Base-by-base conservation (phyloP, 1,139 yeast species). In the Yamadazyma epiphylla region DNA sequence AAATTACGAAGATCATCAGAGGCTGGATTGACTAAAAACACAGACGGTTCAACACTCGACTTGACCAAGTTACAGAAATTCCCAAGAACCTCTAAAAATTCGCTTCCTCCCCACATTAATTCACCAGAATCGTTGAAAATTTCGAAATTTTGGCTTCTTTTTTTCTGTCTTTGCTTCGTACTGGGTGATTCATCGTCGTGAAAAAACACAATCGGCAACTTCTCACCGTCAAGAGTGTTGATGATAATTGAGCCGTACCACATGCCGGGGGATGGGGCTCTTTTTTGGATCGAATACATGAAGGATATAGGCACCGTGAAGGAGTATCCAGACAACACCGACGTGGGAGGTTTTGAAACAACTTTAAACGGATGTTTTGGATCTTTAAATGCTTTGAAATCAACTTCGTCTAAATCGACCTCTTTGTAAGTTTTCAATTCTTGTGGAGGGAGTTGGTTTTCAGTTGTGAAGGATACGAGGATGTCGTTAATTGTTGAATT, bases 41-140 rank as follows among this genome's bases (percentile, higher is more conserved):
- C 77, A 1, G 84, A 75, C 3, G 79, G 76, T 45, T 86, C 96
- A 25, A 84, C 54, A 0, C 83, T 70, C 0, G 94, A 78, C 39
- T 70, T 70, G 43, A 81, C 87, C 22, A 87, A 56, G 33, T 75
- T 77, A 24, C 85, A 78, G 41, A 71, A 68, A 27, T 58, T 54
- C 25, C 64, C 60, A 26, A 89, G 57, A 10, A 68, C 70, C 26
- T 65, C 60, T 41, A 87, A 58, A 40, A 94, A 80, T 44, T 85
- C 85, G 25, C 72, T 73, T 1, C 96, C 98, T 16, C 98, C 98
- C 97, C 97, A 91, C 46, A 80, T 82, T 27, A 86, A 51, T 11
- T 70, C 71, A 20, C 76, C 79, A 19, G 72, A 71, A 19, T 70
- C 73, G 14, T 74, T 75, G 55, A 86, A 89, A 0, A 94, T 89